Conservation (phyloP, 805 yeast species). For the Nakazawaea ishiwadae region DNA sequence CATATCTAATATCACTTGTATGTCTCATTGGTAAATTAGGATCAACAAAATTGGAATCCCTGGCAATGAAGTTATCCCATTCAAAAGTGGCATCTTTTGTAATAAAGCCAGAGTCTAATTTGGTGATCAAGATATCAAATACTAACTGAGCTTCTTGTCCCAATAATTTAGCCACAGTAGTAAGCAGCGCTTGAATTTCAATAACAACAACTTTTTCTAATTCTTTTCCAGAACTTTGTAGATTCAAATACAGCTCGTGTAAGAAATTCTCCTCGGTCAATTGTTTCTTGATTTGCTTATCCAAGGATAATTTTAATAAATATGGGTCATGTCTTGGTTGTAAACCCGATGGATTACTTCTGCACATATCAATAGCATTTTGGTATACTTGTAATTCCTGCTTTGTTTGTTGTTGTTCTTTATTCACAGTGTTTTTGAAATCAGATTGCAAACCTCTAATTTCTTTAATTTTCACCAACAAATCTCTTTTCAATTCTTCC, state of each 20-base stretch:
- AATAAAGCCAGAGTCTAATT: constrained; percentile 64
- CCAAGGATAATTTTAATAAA: constrained; percentile 64
- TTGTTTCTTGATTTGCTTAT: constrained; percentile 73
- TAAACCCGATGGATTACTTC: constrained; percentile 37
- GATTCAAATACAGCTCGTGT: constrained; percentile 82
- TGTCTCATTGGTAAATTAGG: constrained; percentile 58
- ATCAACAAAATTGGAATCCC: constrained; percentile 69
- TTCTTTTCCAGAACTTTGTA: constrained; percentile 84
- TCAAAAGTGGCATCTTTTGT: constrained; percentile 77
- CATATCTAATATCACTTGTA: constrained; percentile 57
- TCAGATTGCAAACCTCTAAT: constrained; percentile 79
- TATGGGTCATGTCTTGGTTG: constrained; percentile 74
- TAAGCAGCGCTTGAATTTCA: constrained; percentile 80
- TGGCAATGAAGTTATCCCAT: constrained; percentile 79
- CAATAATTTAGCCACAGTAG: constrained; percentile 63
- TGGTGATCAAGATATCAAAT: constrained; percentile 60
- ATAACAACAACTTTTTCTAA: constrained; percentile 82
- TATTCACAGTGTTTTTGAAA: constrained; percentile 69
- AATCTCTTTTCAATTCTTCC: constrained; percentile 68
- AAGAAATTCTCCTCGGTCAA: constrained; percentile 79
- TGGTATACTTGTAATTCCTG: constrained; percentile 46
- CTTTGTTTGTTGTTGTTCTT: constrained; percentile 66
- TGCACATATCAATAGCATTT: constrained; percentile 63
- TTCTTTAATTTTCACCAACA: constrained; percentile 80
- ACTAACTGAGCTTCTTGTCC: constrained; percentile 73